Evolutionary conservation across 2,329 filamentous ascomycete genomes (phyloP).

Genomic region (Metarhizium sp.): DNA sequence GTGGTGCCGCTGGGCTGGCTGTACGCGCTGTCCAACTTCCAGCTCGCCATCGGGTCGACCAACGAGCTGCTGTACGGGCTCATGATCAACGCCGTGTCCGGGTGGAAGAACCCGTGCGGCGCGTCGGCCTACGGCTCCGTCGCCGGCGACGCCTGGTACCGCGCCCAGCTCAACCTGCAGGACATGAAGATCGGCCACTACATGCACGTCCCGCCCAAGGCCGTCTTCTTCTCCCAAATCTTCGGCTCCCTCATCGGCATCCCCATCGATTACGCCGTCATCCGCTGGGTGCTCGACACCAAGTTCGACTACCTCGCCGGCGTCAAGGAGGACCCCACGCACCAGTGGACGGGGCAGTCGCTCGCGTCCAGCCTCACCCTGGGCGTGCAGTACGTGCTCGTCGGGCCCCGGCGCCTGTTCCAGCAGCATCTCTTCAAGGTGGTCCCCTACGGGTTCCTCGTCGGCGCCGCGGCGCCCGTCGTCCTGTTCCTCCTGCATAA

Average conservation of each 20-base stretch:
- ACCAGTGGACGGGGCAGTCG: conserved; percentile 52
- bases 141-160: conserved; percentile 53
- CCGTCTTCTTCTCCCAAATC: conserved; percentile 52
- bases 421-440: conserved; percentile 34
- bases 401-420: conserved; percentile 42
- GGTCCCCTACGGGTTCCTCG: conserved; percentile 44
- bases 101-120: conserved; percentile 47
- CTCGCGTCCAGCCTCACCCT: conserved; percentile 42
- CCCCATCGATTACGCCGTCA: conserved; percentile 51
- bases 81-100: conserved; percentile 42
- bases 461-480: conserved; percentile 35
- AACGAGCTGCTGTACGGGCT: conserved; percentile 52
- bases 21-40: conserved; percentile 48
- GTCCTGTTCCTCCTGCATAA: conserved; percentile 42
- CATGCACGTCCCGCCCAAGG: conserved; percentile 49
- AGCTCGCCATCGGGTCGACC: conserved; percentile 43
- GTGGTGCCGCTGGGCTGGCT: conserved; percentile 50
- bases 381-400: conserved; percentile 50
- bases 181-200: conserved; percentile 58
- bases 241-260: conserved; percentile 50
- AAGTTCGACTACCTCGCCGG: conserved; percentile 48
- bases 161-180: conserved; percentile 48
- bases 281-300: conserved; percentile 48
- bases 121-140: conserved; percentile 49
- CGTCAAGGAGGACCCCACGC: conserved; percentile 38